phyloP scores from a whole-genome alignment of 768 basidiomycete species.

The Russula sp. region DNA sequence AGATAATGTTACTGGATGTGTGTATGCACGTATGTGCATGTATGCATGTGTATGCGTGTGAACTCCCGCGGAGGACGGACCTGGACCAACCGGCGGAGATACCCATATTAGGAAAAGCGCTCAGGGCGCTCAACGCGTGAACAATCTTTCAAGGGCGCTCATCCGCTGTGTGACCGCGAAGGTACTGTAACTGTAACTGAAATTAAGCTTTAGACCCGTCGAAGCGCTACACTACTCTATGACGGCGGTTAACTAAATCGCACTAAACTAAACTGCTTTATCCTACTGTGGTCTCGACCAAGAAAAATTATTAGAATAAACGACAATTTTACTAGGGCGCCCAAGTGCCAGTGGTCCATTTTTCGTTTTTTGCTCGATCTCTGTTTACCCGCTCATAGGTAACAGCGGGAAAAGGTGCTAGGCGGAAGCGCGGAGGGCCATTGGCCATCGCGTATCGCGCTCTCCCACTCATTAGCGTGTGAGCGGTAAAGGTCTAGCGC shows the following conservation, averaged over 20 bases:
- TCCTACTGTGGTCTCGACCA: conserved; percentile 2
- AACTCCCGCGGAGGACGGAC: neutral
- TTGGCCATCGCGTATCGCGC: conserved; percentile 47
- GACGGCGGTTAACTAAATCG: conserved; percentile 4
- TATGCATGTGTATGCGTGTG: neutral
- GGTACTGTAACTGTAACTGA: neutral
- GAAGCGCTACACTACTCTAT: conserved; percentile 8
- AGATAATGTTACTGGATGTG: neutral
- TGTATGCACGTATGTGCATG: neutral
- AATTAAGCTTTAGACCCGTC: conserved; percentile 23
- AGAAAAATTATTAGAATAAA: neutral
- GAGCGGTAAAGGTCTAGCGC: conserved; percentile 49
- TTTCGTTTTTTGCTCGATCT: neutral
- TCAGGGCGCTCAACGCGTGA: neutral
- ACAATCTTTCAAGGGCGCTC: neutral
- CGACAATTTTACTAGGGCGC: neutral
- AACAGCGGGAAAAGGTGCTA: conserved; percentile 75
- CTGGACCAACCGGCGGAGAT: neutral
- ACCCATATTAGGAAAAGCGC: neutral
- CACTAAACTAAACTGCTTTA: conserved; percentile 12
- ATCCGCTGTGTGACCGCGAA: neutral
- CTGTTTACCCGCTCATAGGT: conserved; percentile 37
- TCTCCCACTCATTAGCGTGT: conserved; percentile 61
- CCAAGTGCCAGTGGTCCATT: neutral
- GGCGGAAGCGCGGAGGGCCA: conserved; percentile 79